Evolutionary conservation across 2,329 filamentous ascomycete genomes (phyloP).

Genomic region (Coleophoma crateriformis): DNA sequence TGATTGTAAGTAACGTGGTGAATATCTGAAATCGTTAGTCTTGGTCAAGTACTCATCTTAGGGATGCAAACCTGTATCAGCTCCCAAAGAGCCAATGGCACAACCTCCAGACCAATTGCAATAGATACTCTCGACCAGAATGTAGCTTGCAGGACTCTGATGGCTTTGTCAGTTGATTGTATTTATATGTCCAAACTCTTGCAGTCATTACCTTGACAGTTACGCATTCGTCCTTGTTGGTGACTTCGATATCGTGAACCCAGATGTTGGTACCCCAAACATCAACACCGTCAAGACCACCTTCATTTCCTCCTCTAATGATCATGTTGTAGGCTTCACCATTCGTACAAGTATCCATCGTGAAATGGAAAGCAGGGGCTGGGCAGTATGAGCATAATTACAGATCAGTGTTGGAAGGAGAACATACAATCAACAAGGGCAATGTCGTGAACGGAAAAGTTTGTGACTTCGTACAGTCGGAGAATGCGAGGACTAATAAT

Average conservation of each 20-base stretch:
- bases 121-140: constrained; percentile 52
- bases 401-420: background rate
- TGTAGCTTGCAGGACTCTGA: constrained; percentile 45
- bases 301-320: constrained; percentile 44
- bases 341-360: constrained; percentile 40
- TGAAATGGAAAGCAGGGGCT: constrained; percentile 34
- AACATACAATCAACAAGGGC: constrained; percentile 16
- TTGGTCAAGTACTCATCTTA: too few relatives aligned
- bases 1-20: constrained; percentile 48
- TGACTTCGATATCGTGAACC: constrained; percentile 55
- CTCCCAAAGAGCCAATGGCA: constrained; percentile 49
- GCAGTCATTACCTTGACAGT: constrained; percentile 37
- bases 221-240: constrained; percentile 58
- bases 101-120: constrained; percentile 56
- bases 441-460: constrained; percentile 21
- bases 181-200: background rate
- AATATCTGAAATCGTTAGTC: constrained; percentile 28
- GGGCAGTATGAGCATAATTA: background rate
- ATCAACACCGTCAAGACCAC: constrained; percentile 51
- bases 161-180: background rate
- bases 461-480: constrained; percentile 9
- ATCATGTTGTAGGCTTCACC: constrained; percentile 50
- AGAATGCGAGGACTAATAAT: constrained; percentile 10
- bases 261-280: constrained; percentile 49
- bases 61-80: constrained; percentile 28